These are phyloP conservation scores for Xylaria bambusicola DNA, from an alignment of 495 filamentous ascomycete species.

Conservation along the genomic window DNA sequence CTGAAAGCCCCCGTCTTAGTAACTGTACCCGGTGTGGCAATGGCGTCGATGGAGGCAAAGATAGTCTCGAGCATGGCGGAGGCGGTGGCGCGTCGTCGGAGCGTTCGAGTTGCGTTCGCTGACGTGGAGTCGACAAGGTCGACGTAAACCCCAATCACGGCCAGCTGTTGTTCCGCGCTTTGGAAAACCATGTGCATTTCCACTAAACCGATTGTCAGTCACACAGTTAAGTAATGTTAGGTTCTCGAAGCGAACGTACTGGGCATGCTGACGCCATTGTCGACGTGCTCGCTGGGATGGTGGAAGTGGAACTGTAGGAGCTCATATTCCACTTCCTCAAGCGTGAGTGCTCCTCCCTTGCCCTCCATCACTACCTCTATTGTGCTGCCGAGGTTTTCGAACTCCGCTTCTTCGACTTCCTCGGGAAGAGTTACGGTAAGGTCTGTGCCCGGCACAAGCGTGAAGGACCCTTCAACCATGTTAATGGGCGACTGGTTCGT, in stretches of 20 bases:
- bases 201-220: slow-evolving; percentile 44
- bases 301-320: slow-evolving; percentile 73
- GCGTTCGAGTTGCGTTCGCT: slow-evolving; percentile 15
- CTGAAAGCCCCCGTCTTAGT: slow-evolving; percentile 57
- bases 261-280: slow-evolving; percentile 43
- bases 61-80: slow-evolving; percentile 57
- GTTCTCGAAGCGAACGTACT: slow-evolving; percentile 33
- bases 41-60: slow-evolving; percentile 52
- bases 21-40: slow-evolving; percentile 55
- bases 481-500: slow-evolving; percentile 65
- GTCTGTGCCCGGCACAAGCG: slow-evolving; percentile 43
- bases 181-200: slow-evolving; percentile 70
- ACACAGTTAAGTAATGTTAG: too few species aligned
- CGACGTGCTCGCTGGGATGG: slow-evolving; percentile 67
- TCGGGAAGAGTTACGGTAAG: slow-evolving; percentile 33
- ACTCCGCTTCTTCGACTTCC: slow-evolving; percentile 38
- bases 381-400: slow-evolving; percentile 63
- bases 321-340: slow-evolving; percentile 49
- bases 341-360: slow-evolving; percentile 40
- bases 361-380: slow-evolving; percentile 55
- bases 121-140: slow-evolving; percentile 46
- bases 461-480: slow-evolving; percentile 44
- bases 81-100: slow-evolving; percentile 27
- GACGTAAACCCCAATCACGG: slow-evolving; percentile 63
- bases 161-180: slow-evolving; percentile 46